Conservation (phyloP, 495 filamentous ascomycete species). For the Podospora australis region DNA sequence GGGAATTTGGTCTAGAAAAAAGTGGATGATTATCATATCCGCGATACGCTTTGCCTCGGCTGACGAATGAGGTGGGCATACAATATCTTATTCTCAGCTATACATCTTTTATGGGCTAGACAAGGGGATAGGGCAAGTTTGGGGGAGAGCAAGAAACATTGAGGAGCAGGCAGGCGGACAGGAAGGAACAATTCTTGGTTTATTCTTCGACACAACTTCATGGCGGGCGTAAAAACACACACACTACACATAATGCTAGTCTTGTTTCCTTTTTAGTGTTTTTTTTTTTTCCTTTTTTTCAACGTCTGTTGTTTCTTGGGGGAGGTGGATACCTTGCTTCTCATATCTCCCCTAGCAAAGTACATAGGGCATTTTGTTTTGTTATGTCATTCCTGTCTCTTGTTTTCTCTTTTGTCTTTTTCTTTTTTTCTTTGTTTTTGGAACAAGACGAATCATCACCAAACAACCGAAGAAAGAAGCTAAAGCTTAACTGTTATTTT, state of each 20-base stretch:
- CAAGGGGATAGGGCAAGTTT: background rate
- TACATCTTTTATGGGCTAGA: background rate
- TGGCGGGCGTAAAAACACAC: conserved; percentile 1
- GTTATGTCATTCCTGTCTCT: background rate
- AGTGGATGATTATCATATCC: background rate
- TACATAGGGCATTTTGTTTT: conserved; percentile 10
- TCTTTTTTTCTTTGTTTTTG: conserved; percentile 1
- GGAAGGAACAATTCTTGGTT: background rate
- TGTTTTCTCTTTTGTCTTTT: conserved; percentile 17
- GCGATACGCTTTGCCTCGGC: background rate
- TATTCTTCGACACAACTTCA: background rate
- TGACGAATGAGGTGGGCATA: background rate
- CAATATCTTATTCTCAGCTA: background rate
- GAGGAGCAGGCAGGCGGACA: background rate
- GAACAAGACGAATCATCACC: background rate
- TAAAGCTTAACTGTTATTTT: background rate
- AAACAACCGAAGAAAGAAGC: background rate
- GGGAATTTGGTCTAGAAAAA: conserved; percentile 9
- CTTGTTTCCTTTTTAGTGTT: background rate
- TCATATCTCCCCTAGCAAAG: conserved; percentile 1
- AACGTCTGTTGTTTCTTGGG: no score
- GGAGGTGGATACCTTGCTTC: no score
- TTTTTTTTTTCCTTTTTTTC: background rate
- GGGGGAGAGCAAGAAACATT: background rate
- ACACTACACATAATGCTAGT: conserved; percentile 4